These are phyloP conservation scores for Liriodendron chinense DNA, from an alignment of 164 flowering plant genomes.

Conservation along the genomic window DNA sequence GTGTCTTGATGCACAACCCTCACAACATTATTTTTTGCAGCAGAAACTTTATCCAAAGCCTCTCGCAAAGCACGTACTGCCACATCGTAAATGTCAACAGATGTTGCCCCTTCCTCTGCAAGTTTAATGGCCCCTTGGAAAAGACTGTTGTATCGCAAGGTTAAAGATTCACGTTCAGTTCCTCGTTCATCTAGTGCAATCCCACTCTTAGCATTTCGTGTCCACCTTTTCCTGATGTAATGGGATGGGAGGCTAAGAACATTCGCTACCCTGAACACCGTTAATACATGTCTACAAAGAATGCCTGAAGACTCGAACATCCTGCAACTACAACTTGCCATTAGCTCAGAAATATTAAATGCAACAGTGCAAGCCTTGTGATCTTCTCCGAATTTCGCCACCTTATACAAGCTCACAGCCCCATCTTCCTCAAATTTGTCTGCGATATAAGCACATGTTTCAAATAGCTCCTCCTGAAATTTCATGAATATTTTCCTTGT, in stretches of 20 bases:
- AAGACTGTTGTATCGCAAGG: conserved; percentile 9
- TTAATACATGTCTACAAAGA: conserved; percentile 15
- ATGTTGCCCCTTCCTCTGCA: conserved; percentile 11
- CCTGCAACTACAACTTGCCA: conserved; percentile 12
- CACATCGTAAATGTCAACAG: conserved; percentile 1
- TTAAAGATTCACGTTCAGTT: background rate
- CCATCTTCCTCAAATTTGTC: conserved; percentile 10
- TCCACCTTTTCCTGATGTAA: conserved; percentile 16
- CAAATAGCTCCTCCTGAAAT: conserved; percentile 14
- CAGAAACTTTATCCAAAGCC: conserved; percentile 5
- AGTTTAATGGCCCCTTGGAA: conserved; percentile 13
- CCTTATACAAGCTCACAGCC: background rate
- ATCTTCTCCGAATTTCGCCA: conserved; percentile 7
- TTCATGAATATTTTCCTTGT: conserved; percentile 8
- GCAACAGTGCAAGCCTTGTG: conserved; percentile 3
- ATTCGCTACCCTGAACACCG: conserved; percentile 5
- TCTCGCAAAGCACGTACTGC: conserved; percentile 25
- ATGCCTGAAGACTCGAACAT: conserved; percentile 16
- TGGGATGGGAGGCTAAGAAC: conserved; percentile 8
- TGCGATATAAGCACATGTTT: conserved; percentile 4
- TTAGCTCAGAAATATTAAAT: conserved; percentile 1
- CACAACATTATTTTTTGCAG: conserved; percentile 1
- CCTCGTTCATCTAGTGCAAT: background rate
- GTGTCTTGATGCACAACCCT: background rate
- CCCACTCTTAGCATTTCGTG: conserved; percentile 12